Percentiles rank a stretch among this genome's conserved stretches.
These are phyloP conservation scores for Acorus gramineus DNA, from an alignment of 106 monocot genomes.

Conservation along the genomic window DNA sequence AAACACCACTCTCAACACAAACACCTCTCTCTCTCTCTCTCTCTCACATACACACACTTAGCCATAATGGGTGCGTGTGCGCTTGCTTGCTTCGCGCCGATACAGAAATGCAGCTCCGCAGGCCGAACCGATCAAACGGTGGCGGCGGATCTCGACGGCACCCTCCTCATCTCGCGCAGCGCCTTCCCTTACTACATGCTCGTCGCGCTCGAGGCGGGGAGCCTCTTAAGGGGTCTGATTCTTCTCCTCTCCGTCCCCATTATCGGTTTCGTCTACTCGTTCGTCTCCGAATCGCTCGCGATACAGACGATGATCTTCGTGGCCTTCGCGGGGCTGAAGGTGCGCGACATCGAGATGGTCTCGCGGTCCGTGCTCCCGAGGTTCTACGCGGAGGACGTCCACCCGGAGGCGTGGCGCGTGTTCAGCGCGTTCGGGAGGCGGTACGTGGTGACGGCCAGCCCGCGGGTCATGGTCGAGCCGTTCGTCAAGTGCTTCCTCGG, in stretches of 20 bases:
- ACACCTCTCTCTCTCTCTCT: too few species aligned
- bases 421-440: conserved; percentile 19
- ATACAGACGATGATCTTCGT: conserved; percentile 23
- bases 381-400: conserved; percentile 33
- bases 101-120: conserved; percentile 6
- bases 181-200: conserved; percentile 45
- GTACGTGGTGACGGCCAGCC: conserved; percentile 24
- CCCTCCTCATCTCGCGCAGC: conserved; percentile 21
- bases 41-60: too few species aligned
- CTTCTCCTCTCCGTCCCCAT: conserved; percentile 20
- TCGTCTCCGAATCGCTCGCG: conserved; percentile 26
- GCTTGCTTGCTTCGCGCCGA: neutral
- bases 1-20: too few species aligned
- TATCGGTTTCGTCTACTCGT: conserved; percentile 7
- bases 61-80: too few species aligned
- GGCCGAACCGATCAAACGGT: conserved; percentile 27
- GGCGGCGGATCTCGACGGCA: conserved; percentile 32
- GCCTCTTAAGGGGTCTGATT: conserved; percentile 15
- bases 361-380: conserved; percentile 25
- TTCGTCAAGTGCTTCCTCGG: conserved; percentile 22
- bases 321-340: conserved; percentile 23
- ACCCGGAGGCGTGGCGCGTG: conserved; percentile 23
- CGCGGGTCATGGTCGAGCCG: conserved; percentile 30
- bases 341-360: conserved; percentile 23
- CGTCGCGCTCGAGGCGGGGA: conserved; percentile 29